Base-by-base conservation (phyloP, 2,329 filamentous ascomycete genomes). In the Colletotrichum shisoi region DNA sequence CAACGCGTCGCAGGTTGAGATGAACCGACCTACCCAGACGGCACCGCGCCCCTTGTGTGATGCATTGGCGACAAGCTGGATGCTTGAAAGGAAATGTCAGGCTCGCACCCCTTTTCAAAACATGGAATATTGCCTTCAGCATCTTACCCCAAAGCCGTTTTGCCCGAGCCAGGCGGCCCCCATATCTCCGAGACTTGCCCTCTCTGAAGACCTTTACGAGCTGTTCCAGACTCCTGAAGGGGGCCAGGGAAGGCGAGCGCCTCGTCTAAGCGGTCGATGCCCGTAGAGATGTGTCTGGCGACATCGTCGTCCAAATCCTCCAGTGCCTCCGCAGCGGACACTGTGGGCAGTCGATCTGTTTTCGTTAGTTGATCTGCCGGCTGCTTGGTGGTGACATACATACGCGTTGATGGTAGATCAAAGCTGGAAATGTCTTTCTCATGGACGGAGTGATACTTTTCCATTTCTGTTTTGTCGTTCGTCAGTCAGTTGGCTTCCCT, bases 141-240 rank as follows among this genome's bases (percentile, higher is more conserved):
- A 53, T 79, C 87, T 79, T 82, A 94, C 91, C 89, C 91, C 72
- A 97, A 81, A 13, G 90, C 84, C 4, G 93, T 96, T 82, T 96
- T 97, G 37, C 94, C 94, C 31, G 87, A 87, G 1, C 93, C 94
- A 9, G 92, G 90, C 12, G 94, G 93, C 0, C 94, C 94, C 85
- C 92, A 96, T 57, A 97, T 80, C 77, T 98, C 94, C 3, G 91
- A 91, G 48, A 97, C 84, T 76, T 93, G 91, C 15, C 93, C 92
- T 63, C 89, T 87, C 68, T 85, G 85, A 54, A 96, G 82, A 4
- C 93, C 93, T 19, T 85, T 83, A 51, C 27, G 24, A 60, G 57
- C 62, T 60, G 45, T 37, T 58, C 12, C 71, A 48, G 21, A 15
- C 12, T 31, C 31, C 4, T 46, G 56, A 13, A 68, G 69, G 17